Evolutionary conservation across 305 asterid species (phyloP), one percentile per base, ranked within the genome.

Genomic region (Fraxinus nigra): DNA sequence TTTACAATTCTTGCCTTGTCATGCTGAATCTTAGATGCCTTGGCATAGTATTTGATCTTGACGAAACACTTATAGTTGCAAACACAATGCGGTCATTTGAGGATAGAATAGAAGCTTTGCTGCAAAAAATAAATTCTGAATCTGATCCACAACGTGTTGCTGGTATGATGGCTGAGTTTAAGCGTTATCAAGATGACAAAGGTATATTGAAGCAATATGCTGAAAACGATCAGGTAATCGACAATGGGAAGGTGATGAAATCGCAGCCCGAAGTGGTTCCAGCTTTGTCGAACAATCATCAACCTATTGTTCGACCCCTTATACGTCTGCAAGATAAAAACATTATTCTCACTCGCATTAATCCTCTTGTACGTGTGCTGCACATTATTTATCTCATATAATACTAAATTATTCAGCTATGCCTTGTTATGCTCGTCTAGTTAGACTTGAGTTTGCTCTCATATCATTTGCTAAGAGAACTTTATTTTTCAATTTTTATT

Each of bases 71-170:
- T 63, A 85, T 94, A 77, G 99, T 95, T 37, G 98, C 99, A 77
- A 94, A 95, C 84, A 95, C 99, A 72, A 87, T 94, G 94, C 93
- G 98, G 11, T 95, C 99, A 9, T 95, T 95, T 86, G 99, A 95
- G 89, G 99, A 95, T 78, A 93, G 89, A 75, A 95, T 95, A 82
- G 98, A 92, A 78, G 92, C 93, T 63, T 81, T 95, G 89, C 97
- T 90, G 88, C 89, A 95, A 78, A 95, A 92, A 87, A 78, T 94
- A 72, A 91, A 83, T 84, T 85, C 88, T 0, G 99, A 93, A 85
- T 32, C 90, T 85, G 99, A 94, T 86, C 97, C 93, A 75, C 98
- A 89, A 43, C 99, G 98, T 84, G 86, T 81, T 61, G 84, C 97
- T 32, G 92, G 95, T 83, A 92, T 95, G 89, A 78, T 87, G 78